These are phyloP conservation scores for Melaleuca alternifolia DNA, from an alignment of 345 rosid genomes.

Conservation along the genomic window DNA sequence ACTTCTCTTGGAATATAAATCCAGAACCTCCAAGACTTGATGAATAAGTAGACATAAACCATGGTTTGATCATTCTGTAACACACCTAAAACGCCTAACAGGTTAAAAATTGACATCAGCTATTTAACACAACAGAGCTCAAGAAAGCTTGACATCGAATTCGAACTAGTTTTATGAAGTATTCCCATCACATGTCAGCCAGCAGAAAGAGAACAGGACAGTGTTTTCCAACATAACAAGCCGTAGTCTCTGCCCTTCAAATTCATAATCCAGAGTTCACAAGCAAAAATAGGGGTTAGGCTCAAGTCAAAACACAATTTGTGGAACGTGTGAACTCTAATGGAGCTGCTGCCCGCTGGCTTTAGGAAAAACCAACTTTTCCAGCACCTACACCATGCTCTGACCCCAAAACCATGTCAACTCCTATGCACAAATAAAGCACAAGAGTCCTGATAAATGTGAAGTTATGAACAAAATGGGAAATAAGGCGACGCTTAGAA, in stretches of 20 bases:
- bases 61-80: background rate
- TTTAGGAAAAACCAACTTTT: background rate
- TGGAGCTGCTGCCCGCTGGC: background rate
- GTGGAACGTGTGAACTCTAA: background rate
- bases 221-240: background rate
- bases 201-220: background rate
- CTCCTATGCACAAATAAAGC: background rate
- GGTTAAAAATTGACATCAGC: background rate
- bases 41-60: background rate
- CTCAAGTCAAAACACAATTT: background rate
- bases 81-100: background rate
- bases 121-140: background rate
- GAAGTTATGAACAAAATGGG: background rate
- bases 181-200: background rate
- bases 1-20: background rate
- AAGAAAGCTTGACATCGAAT: background rate
- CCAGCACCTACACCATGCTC: background rate
- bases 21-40: background rate
- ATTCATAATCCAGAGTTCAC: background rate
- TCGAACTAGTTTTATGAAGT: background rate
- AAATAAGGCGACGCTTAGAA: background rate
- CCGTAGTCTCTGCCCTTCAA: background rate
- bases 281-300: background rate
- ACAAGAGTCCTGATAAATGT: background rate
- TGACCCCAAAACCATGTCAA: background rate